phyloP scores from a whole-genome alignment of 352 stramenopile species.

The Phytophthora uliginosa region DNA sequence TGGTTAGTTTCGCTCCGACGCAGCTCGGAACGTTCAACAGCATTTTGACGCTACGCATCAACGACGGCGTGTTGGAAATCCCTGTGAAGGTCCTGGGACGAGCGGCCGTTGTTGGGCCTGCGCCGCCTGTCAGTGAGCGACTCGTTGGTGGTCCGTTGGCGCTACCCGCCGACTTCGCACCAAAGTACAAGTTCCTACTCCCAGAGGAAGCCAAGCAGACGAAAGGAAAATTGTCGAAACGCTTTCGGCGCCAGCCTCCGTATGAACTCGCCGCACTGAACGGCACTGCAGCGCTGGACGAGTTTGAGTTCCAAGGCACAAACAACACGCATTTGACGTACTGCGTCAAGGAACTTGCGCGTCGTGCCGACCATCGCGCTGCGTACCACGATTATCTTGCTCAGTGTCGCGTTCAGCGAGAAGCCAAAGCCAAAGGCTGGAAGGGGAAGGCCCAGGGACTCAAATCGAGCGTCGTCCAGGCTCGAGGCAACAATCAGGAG shows the following conservation, averaged over 20 bases:
- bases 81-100: conserved; percentile 74
- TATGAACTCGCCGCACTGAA: conserved; percentile 75
- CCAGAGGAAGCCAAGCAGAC: conserved; percentile 73
- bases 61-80: conserved; percentile 57
- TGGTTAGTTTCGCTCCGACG: conserved; percentile 90
- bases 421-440: conserved; percentile 37
- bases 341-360: conserved; percentile 84
- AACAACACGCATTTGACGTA: conserved; percentile 91
- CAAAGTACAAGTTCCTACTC: conserved; percentile 93
- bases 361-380: conserved; percentile 70
- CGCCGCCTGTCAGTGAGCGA: conserved; percentile 37
- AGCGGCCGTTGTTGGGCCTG: conserved; percentile 57
- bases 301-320: conserved; percentile 86
- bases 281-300: conserved; percentile 76
- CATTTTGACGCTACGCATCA: conserved; percentile 55
- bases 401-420: conserved; percentile 49
- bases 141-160: conserved; percentile 72
- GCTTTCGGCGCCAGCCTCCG: conserved; percentile 70
- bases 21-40: conserved; percentile 87
- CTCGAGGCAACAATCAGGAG: conserved; percentile 42
- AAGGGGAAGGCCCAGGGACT: conserved; percentile 42
- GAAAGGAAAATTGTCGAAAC: conserved; percentile 57
- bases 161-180: conserved; percentile 86
- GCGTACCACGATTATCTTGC: conserved; percentile 79
- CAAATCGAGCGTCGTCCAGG: conserved; percentile 61